These are phyloP conservation scores for Candida tammaniensis DNA, from an alignment of 805 yeast species.

Conservation along the genomic window DNA sequence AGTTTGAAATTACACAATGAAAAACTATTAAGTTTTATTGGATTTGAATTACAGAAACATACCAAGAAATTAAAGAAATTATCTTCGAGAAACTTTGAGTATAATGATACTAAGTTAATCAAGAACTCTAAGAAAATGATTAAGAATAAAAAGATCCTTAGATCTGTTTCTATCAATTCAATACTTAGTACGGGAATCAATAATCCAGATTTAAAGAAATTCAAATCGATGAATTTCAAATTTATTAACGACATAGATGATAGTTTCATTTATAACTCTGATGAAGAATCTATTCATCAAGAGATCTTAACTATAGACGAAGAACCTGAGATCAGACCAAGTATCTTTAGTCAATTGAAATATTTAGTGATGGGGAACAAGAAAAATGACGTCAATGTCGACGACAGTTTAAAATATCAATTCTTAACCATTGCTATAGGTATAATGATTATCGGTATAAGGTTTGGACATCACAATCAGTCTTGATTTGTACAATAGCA, in stretches of 20 bases:
- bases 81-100: constrained; percentile 36
- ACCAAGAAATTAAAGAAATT: constrained; percentile 40
- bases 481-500: not conserved
- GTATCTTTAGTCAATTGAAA: constrained; percentile 34
- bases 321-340: constrained; percentile 14
- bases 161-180: constrained; percentile 36
- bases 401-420: constrained; percentile 40
- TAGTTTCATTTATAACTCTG: constrained; percentile 2
- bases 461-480: constrained; percentile 26
- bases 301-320: constrained; percentile 2
- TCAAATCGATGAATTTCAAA: constrained; percentile 30
- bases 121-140: constrained; percentile 46
- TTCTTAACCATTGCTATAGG: constrained; percentile 43
- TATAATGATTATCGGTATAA: constrained; percentile 37
- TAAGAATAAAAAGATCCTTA: constrained; percentile 40
- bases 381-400: constrained; percentile 27
- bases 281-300: constrained; percentile 5
- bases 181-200: constrained; percentile 15
- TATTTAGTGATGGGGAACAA: constrained; percentile 31
- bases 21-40: constrained; percentile 54
- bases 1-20: constrained; percentile 55
- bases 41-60: constrained; percentile 52
- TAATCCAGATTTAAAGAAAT: constrained; percentile 29
- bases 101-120: constrained; percentile 53
- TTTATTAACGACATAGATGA: constrained; percentile 10